Evolutionary conservation across 2,329 filamentous ascomycete species (phyloP).

Genomic region (Calonectria pauciramosa): DNA sequence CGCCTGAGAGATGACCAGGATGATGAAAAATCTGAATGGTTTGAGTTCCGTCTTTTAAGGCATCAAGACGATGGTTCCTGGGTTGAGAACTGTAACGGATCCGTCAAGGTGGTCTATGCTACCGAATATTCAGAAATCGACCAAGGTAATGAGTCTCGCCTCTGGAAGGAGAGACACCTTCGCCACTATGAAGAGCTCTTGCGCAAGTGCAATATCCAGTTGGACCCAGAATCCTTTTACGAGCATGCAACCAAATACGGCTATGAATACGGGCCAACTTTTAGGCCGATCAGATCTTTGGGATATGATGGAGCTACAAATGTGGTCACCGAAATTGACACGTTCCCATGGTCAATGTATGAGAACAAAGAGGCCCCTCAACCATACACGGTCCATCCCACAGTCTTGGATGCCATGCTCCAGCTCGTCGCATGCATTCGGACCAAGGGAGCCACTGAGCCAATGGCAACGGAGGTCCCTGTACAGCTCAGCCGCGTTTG

Average conservation of each 20-base stretch:
- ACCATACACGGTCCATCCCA: constrained; percentile 4
- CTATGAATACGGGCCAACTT: background rate
- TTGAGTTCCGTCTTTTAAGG: background rate
- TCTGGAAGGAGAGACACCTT: background rate
- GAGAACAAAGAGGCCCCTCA: background rate
- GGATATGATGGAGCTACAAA: background rate
- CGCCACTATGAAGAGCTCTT: background rate
- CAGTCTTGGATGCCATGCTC: background rate
- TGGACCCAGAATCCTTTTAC: background rate
- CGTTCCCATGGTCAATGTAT: background rate
- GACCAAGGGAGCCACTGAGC: background rate
- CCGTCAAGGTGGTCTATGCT: background rate
- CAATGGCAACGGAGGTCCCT: background rate
- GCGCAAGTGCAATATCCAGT: background rate
- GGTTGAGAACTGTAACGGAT: background rate
- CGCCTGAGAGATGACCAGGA: background rate
- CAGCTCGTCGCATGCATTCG: background rate
- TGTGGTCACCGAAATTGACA: background rate
- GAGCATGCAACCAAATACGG: background rate
- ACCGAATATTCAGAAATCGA: background rate
- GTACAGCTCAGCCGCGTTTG: background rate
- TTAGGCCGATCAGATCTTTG: background rate
- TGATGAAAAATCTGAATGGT: background rate
- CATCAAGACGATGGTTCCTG: background rate
- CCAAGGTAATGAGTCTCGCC: background rate